These are phyloP conservation scores for Ustanciosporium gigantosporum DNA, from an alignment of 1,284 basidiomycete species.

Conservation along the genomic window DNA sequence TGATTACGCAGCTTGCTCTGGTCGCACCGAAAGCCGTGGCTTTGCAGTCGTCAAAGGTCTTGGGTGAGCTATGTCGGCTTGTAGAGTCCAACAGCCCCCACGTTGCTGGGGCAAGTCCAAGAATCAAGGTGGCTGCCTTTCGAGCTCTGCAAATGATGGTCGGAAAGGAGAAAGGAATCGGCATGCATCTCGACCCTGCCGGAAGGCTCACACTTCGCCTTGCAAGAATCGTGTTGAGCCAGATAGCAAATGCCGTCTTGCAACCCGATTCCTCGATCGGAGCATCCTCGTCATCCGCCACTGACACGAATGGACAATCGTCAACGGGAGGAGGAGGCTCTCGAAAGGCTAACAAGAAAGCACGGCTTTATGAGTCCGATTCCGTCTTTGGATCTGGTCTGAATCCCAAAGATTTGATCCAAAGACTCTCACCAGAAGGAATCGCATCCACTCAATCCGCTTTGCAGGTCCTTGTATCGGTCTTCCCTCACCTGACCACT, in stretches of 20 bases:
- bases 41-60: conserved; percentile 8
- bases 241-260: conserved; percentile 14
- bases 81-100: conserved; percentile 9
- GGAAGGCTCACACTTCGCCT: conserved; percentile 30
- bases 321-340: neutral
- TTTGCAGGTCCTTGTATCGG: conserved; percentile 15
- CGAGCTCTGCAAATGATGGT: conserved; percentile 30
- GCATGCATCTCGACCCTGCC: conserved; percentile 37
- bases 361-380: conserved; percentile 46
- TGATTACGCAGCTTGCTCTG: conserved; percentile 23
- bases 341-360: conserved; percentile 27
- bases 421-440: conserved; percentile 10
- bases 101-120: neutral
- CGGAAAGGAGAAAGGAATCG: conserved; percentile 8
- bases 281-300: neutral
- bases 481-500: conserved; percentile 27
- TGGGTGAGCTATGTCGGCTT: conserved; percentile 28
- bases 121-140: conserved; percentile 18
- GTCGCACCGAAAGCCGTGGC: conserved; percentile 19
- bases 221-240: conserved; percentile 20
- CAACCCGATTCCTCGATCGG: conserved; percentile 1
- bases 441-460: conserved; percentile 17
- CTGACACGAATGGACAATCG: neutral
- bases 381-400: conserved; percentile 14
- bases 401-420: conserved; percentile 28